Percentiles rank a stretch among this genome's conserved stretches.
Conservation (phyloP, 1,139 yeast species). For the Debaryomycetaceae sp. region DNA sequence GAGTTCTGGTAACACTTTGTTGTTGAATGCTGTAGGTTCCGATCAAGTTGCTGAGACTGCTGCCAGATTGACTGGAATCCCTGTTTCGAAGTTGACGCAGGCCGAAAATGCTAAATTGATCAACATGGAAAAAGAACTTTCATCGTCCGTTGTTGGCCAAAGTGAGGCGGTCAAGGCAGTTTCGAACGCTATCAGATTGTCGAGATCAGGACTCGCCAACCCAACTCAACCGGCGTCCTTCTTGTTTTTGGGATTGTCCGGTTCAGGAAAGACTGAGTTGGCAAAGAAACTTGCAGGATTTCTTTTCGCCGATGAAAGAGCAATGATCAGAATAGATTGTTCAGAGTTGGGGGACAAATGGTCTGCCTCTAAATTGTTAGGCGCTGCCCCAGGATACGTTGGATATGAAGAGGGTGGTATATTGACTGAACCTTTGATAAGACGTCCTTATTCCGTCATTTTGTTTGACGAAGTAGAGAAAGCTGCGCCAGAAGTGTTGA, state of each 20-base stretch:
- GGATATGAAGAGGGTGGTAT: conserved; percentile 99
- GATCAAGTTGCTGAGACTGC: conserved; percentile 97
- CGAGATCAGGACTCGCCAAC: conserved; percentile 93
- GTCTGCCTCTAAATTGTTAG: conserved; percentile 89
- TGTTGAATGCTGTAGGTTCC: conserved; percentile 85
- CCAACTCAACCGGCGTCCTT: conserved; percentile 97
- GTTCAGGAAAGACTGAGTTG: conserved; percentile 97
- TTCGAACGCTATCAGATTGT: conserved; percentile 86
- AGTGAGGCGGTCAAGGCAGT: conserved; percentile 95
- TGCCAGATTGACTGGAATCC: conserved; percentile 95
- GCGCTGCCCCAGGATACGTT: conserved; percentile 98
- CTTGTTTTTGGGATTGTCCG: conserved; percentile 91
- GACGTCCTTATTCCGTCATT: conserved; percentile 92
- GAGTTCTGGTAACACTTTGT: conserved; percentile 57
- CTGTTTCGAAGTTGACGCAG: conserved; percentile 94
- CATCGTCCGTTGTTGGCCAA: conserved; percentile 90
- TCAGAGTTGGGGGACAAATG: conserved; percentile 94
- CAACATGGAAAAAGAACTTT: conserved; percentile 86
- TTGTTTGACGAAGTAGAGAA: conserved; percentile 96
- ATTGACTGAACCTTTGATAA: conserved; percentile 83
- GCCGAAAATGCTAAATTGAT: conserved; percentile 92
- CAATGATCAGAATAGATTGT: conserved; percentile 96
- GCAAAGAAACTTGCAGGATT: conserved; percentile 96
- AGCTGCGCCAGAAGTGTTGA: conserved; percentile 98
- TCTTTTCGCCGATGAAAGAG: conserved; percentile 91